Conservation (phyloP, 2,329 filamentous ascomycete genomes). For the Daldinia eschscholtzii region DNA sequence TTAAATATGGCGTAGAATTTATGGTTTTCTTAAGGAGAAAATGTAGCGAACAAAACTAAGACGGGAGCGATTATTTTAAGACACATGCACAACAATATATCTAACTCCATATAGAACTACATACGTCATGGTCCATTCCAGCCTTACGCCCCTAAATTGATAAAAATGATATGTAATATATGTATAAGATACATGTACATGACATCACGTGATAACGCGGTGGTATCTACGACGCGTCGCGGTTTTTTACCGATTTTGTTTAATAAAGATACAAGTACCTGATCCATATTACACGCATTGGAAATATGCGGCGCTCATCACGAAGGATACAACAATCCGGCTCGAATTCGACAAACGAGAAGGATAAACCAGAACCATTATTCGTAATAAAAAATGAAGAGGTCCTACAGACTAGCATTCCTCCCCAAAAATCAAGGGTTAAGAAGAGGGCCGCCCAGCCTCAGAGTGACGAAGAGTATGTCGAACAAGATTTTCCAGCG, state of each 20-base stretch:
- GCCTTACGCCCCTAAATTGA: not conserved
- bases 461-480: slow-evolving; percentile 37
- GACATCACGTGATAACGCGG: slow-evolving; percentile 38
- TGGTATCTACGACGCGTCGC: slow-evolving; percentile 20
- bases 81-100: not conserved
- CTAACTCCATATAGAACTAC: not conserved
- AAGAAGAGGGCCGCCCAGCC: slow-evolving; percentile 37
- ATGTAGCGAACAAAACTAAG: slow-evolving; percentile 18
- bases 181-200: not conserved
- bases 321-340: slow-evolving; percentile 37
- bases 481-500: slow-evolving; percentile 6
- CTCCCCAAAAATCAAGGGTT: slow-evolving; percentile 13
- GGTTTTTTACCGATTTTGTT: slow-evolving; percentile 1
- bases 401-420: not conserved
- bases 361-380: slow-evolving; percentile 2
- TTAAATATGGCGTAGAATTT: slow-evolving; percentile 12
- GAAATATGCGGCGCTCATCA: slow-evolving; percentile 48
- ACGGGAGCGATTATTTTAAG: slow-evolving; percentile 5
- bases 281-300: slow-evolving; percentile 4
- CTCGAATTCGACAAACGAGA: not conserved
- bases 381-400: slow-evolving; percentile 10
- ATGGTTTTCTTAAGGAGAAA: slow-evolving; percentile 14
- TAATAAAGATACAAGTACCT: slow-evolving; percentile 1
- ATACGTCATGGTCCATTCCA: not conserved
- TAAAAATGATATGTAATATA: not conserved